Evolutionary conservation across 1,284 basidiomycete species (phyloP), one percentile per base, ranked within the genome.

Genomic region (Fomitopsis palustris): DNA sequence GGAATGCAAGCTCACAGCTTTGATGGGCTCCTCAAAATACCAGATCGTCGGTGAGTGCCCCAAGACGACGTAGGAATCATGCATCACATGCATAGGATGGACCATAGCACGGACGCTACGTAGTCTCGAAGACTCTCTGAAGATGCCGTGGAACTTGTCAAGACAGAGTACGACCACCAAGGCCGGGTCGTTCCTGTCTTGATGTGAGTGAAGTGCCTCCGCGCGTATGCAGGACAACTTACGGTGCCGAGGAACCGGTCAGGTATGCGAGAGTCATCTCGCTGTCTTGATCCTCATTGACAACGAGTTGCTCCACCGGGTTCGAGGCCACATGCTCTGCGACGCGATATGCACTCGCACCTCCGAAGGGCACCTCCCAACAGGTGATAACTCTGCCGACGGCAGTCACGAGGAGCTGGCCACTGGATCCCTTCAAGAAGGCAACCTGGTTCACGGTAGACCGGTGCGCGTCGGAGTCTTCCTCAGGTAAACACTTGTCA

Each of bases 361-460:
- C 71, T 10, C 69, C 70, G 5, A 75, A 67, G 3, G 75, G 74
- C 9, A 76, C 65, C 63, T 77, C 75, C 75, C 74, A 77, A 61
- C 72, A 75, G 41, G 65, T 70, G 57, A 67, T 61, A 14, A 65
- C 60, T 31, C 63, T 58, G 35, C 68, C 60, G 23, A 69, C 65
- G 27, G 68, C 67, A 1, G 73, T 71, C 17, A 77, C 59, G 19
- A 76, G 57, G 55, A 70, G 71, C 58, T 74, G 67, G 35, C 74
- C 74, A 56, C 72, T 70, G 47, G 62, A 60, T 17, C 73, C 73
- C 4, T 69, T 64, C n/a, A 73, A 62, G 62, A 77, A 75, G 14
- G 67, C 57, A 41, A 76, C 68, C 16, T 74, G 70, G 21, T 64
- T 65, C 39, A 74, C 68, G 0, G 68, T 56, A 27, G 64, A 45